Evolutionary conservation across 495 filamentous ascomycete species (phyloP).

Genomic region (Bacidia rubella): DNA sequence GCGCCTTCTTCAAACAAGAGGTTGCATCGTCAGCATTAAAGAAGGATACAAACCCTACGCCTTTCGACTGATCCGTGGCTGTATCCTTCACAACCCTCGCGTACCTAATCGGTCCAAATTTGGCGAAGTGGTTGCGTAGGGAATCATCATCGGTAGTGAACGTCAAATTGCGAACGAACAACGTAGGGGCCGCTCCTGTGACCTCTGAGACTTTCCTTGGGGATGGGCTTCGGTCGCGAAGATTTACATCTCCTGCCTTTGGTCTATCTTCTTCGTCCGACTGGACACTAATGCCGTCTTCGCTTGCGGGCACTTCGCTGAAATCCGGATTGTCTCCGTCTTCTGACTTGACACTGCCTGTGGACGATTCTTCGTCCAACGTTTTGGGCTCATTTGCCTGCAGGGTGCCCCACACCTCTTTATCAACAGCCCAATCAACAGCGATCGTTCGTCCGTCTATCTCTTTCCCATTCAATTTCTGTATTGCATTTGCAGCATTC

Average conservation of each 20-base stretch:
- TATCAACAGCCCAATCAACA: slow-evolving; percentile 95
- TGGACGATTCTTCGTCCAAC: slow-evolving; percentile 20
- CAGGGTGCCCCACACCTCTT: slow-evolving; percentile 62
- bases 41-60: slow-evolving; percentile 93
- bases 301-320: slow-evolving; percentile 13
- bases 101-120: slow-evolving; percentile 77
- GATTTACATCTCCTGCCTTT: neutral
- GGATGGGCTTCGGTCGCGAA: neutral
- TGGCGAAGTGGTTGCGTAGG: slow-evolving; percentile 67
- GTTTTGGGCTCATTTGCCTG: slow-evolving; percentile 31
- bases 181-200: slow-evolving; percentile 27
- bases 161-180: slow-evolving; percentile 91
- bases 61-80: slow-evolving; percentile 69
- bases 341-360: slow-evolving; percentile 17
- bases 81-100: slow-evolving; percentile 78
- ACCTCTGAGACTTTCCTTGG: slow-evolving; percentile 16
- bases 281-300: slow-evolving; percentile 29
- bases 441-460: slow-evolving; percentile 77
- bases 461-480: slow-evolving; percentile 72
- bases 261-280: slow-evolving; percentile 38
- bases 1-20: slow-evolving; percentile 59
- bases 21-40: slow-evolving; percentile 58
- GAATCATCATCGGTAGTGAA: slow-evolving; percentile 69
- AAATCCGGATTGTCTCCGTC: neutral
- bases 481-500: slow-evolving; percentile 83